phyloP scores from a whole-genome alignment of 1,284 basidiomycete species.

The Gymnopus androsaceus region DNA sequence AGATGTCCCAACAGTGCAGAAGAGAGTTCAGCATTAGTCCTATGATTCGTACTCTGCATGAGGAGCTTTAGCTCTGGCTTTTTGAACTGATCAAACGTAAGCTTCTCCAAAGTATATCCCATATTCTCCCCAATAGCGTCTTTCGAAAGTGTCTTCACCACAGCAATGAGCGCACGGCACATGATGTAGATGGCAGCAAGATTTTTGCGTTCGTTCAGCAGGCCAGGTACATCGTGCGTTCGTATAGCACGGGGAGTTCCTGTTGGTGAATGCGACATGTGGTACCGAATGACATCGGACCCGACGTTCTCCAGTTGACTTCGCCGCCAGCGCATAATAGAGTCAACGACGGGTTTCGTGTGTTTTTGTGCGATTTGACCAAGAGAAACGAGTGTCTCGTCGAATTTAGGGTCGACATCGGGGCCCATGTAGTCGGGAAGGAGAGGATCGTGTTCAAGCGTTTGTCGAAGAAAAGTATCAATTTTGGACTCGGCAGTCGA shows the following conservation, averaged over 20 bases:
- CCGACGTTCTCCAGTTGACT: slow-evolving; percentile 71
- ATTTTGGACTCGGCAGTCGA: slow-evolving; percentile 79
- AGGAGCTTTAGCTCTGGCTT: slow-evolving; percentile 71
- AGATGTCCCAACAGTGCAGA: slow-evolving; percentile 82
- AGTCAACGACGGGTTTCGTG: slow-evolving; percentile 83
- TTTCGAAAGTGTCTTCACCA: slow-evolving; percentile 72
- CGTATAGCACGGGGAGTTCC: slow-evolving; percentile 40
- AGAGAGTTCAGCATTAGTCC: slow-evolving; percentile 79
- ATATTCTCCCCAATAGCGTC: slow-evolving; percentile 77
- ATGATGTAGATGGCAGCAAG: slow-evolving; percentile 86
- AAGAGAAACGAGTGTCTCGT: slow-evolving; percentile 79
- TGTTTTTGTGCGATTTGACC: slow-evolving; percentile 87
- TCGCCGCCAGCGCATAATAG: slow-evolving; percentile 86
- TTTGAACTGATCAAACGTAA: slow-evolving; percentile 84
- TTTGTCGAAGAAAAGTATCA: slow-evolving; percentile 67
- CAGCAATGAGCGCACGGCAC: slow-evolving; percentile 80
- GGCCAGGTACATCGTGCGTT: slow-evolving; percentile 44
- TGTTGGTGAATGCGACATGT: slow-evolving; percentile 46
- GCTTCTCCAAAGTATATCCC: slow-evolving; percentile 80
- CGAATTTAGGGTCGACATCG: slow-evolving; percentile 75
- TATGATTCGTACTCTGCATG: slow-evolving; percentile 70
- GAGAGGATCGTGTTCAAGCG: slow-evolving; percentile 67
- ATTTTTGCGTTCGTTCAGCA: slow-evolving; percentile 76
- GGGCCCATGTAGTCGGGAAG: slow-evolving; percentile 70
- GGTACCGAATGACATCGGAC: slow-evolving; percentile 52